phyloP scores from a whole-genome alignment of 495 filamentous ascomycete species.

The Trichoderma virens region DNA sequence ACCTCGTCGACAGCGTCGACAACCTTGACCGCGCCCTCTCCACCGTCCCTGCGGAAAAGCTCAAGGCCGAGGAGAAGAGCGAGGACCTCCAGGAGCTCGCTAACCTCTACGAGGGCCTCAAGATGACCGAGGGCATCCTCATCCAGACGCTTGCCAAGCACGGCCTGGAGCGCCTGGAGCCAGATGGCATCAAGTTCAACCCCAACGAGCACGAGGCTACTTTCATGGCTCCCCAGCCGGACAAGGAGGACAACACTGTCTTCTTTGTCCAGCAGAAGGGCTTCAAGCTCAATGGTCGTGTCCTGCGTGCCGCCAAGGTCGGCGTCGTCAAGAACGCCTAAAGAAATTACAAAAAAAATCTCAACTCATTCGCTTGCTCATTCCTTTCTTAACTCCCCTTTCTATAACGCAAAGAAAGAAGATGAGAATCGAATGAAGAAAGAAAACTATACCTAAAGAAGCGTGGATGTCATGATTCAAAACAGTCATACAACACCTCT shows the following conservation, averaged over 20 bases:
- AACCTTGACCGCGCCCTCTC: conserved; percentile 89
- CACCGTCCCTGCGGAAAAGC: conserved; percentile 67
- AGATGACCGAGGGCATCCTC: conserved; percentile 89
- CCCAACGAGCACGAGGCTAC: conserved; percentile 94
- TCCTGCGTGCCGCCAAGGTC: conserved; percentile 89
- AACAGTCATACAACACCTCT: not conserved
- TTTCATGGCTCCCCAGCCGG: conserved; percentile 78
- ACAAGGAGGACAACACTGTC: conserved; percentile 81
- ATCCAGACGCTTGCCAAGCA: conserved; percentile 88
- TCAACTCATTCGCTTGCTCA: not conserved
- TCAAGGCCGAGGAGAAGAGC: conserved; percentile 45
- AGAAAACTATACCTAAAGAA: not conserved
- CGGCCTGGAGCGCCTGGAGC: conserved; percentile 84
- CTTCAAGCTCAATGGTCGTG: conserved; percentile 80
- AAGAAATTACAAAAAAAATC: conserved; percentile 18
- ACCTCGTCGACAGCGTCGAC: conserved; percentile 89
- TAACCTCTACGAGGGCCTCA: conserved; percentile 77
- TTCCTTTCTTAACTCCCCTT: too few relatives aligned
- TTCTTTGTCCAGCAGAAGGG: conserved; percentile 94
- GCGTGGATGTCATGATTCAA: not conserved
- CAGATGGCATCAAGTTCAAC: conserved; percentile 74
- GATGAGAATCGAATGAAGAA: conserved; percentile 1
- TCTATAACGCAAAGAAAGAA: too few relatives aligned
- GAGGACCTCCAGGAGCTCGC: conserved; percentile 60
- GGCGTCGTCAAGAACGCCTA: conserved; percentile 65